Conservation (phyloP, 345 rosid species). For the Sisymbrium altissimum region DNA sequence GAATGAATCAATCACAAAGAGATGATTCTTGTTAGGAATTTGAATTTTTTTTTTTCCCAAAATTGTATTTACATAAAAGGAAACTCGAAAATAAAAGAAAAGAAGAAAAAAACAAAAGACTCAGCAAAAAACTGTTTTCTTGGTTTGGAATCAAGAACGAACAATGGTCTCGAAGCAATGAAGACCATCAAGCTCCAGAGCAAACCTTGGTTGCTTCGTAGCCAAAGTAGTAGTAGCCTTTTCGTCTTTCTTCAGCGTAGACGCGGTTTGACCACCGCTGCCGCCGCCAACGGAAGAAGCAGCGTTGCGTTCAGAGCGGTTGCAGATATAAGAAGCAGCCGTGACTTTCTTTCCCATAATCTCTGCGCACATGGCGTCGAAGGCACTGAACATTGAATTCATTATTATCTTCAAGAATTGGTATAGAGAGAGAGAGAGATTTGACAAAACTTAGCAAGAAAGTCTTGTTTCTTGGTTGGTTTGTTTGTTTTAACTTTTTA, state of each 20-base stretch:
- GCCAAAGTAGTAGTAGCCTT: not conserved
- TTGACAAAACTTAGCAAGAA: not conserved
- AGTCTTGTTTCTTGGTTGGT: not conserved
- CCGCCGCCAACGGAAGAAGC: not conserved
- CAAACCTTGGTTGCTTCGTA: constrained; percentile 39
- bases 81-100: not conserved
- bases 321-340: constrained; percentile 20
- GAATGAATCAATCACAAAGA: constrained; percentile 10
- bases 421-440: not conserved
- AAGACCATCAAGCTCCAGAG: constrained; percentile 64
- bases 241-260: constrained; percentile 19
- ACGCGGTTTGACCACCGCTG: constrained; percentile 1
- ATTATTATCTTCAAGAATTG: constrained; percentile 30
- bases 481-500: not conserved
- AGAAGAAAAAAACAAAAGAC: not conserved
- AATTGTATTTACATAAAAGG: constrained; percentile 5
- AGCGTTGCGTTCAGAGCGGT: constrained; percentile 21
- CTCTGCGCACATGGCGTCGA: constrained; percentile 63
- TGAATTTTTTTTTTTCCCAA: too few relatives aligned
- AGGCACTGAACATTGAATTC: constrained; percentile 79
- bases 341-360: constrained; percentile 43
- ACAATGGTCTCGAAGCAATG: constrained; percentile 65
- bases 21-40: constrained; percentile 1
- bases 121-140: not conserved
- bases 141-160: constrained; percentile 28